Conservation (phyloP, 1,284 basidiomycete species). For the Austroboletus novae-zelandiae region DNA sequence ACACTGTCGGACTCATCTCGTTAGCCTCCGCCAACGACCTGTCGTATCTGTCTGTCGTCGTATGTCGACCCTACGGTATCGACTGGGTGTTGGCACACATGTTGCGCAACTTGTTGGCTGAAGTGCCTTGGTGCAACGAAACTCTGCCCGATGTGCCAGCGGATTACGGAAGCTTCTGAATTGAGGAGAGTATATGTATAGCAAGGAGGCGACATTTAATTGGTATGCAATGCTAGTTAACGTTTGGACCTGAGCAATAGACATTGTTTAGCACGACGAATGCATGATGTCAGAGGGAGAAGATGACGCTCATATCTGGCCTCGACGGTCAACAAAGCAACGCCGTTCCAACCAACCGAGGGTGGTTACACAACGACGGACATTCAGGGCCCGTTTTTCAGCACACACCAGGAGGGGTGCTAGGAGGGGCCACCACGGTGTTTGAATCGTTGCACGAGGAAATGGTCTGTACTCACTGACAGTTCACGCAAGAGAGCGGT, state of each 20-base stretch:
- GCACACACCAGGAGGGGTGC: background rate
- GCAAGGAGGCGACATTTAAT: constrained; percentile 4
- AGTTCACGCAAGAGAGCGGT: background rate
- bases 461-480: background rate
- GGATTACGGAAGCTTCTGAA: constrained; percentile 71
- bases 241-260: background rate
- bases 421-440: constrained; percentile 58
- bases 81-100: constrained; percentile 85
- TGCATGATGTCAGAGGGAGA: background rate
- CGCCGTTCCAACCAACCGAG: constrained; percentile 48
- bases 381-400: constrained; percentile 37
- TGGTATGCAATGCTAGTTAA: constrained; percentile 3
- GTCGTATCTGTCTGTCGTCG: constrained; percentile 74
- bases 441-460: constrained; percentile 53
- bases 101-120: constrained; percentile 76
- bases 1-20: background rate
- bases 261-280: constrained; percentile 9
- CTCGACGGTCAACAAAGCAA: constrained; percentile 60
- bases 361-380: constrained; percentile 46
- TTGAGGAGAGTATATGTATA: constrained; percentile 66
- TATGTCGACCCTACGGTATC: constrained; percentile 75
- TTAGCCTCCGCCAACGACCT: constrained; percentile 49
- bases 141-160: constrained; percentile 80
- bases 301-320: constrained; percentile 71
- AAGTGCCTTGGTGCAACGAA: constrained; percentile 77